A percentile compares a stretch with the other conserved stretches of the same genome.
phyloP scores from a whole-genome alignment of 2,329 filamentous ascomycete species.

The Stemphylium lycopersici region DNA sequence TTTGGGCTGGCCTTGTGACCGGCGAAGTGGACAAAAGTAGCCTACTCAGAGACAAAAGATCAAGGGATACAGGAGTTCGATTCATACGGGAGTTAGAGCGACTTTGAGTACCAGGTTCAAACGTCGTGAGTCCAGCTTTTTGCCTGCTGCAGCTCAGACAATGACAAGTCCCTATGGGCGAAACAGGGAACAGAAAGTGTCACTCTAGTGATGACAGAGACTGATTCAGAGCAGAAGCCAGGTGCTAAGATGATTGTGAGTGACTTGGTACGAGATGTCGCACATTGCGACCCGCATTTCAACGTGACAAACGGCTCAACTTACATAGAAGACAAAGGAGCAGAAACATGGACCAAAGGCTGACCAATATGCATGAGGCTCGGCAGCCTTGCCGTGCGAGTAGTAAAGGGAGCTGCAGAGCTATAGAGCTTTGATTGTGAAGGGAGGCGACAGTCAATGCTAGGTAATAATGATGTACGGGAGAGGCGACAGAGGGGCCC shows the following conservation, averaged over 20 bases:
- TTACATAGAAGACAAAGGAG: conserved; percentile 48
- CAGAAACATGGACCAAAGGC: conserved; percentile 39
- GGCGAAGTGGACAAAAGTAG: conserved; percentile 33
- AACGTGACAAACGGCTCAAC: conserved; percentile 39
- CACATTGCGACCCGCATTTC: conserved; percentile 40
- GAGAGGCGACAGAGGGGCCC: conserved; percentile 30
- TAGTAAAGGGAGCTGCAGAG: conserved; percentile 26
- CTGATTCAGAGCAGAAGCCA: conserved; percentile 47
- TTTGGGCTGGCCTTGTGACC: conserved; percentile 40
- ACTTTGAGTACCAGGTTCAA: conserved; percentile 45
- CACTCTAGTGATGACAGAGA: conserved; percentile 33
- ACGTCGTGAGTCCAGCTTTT: conserved; percentile 34
- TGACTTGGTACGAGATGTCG: conserved; percentile 39
- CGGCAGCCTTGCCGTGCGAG: conserved; percentile 35
- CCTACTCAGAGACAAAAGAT: conserved; percentile 43
- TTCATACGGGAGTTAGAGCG: conserved; percentile 47
- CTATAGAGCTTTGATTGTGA: conserved; percentile 39
- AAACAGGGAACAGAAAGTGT: conserved; percentile 39
- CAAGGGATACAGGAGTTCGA: conserved; percentile 41
- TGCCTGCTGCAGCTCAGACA: conserved; percentile 35
- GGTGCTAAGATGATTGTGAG: conserved; percentile 45
- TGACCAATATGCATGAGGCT: conserved; percentile 34
- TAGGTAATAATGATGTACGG: conserved; percentile 20
- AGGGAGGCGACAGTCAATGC: conserved; percentile 35
- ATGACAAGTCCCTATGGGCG: conserved; percentile 36